phyloP scores from a whole-genome alignment of 208 protist genomes.

The Leishmania major region DNA sequence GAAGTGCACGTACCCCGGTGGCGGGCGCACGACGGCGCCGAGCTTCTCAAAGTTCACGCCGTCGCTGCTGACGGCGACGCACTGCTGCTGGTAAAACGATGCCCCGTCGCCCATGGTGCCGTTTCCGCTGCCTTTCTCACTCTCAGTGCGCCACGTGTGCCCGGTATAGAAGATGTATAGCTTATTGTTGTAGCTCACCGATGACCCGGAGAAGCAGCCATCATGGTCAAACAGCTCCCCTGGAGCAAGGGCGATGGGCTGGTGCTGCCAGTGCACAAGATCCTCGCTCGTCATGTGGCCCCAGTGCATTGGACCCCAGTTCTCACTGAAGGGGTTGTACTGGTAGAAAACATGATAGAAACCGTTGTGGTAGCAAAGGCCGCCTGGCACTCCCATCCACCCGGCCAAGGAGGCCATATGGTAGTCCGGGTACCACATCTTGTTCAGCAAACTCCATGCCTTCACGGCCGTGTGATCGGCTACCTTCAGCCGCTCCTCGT shows the following conservation, averaged over 20 bases:
- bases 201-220: constrained; percentile 59
- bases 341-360: constrained; percentile 57
- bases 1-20: constrained; percentile 38
- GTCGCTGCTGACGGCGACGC: constrained; percentile 55
- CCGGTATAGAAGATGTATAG: constrained; percentile 64
- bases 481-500: constrained; percentile 22
- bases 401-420: constrained; percentile 40
- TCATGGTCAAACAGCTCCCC: constrained; percentile 44
- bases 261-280: constrained; percentile 48
- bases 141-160: constrained; percentile 33
- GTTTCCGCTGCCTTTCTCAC: constrained; percentile 17
- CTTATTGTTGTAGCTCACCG: constrained; percentile 38
- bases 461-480: constrained; percentile 17
- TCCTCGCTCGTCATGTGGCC: constrained; percentile 46
- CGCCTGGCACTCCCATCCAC: constrained; percentile 53
- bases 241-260: constrained; percentile 43
- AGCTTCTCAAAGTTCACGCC: constrained; percentile 43
- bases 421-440: constrained; percentile 49
- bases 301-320: constrained; percentile 65
- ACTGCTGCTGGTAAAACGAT: constrained; percentile 51
- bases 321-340: constrained; percentile 44
- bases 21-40: constrained; percentile 28
- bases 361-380: constrained; percentile 42
- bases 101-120: background rate
- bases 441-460: constrained; percentile 19